Conservation (phyloP, 148 eudicot species). For the Vaccinium myrtillus region DNA sequence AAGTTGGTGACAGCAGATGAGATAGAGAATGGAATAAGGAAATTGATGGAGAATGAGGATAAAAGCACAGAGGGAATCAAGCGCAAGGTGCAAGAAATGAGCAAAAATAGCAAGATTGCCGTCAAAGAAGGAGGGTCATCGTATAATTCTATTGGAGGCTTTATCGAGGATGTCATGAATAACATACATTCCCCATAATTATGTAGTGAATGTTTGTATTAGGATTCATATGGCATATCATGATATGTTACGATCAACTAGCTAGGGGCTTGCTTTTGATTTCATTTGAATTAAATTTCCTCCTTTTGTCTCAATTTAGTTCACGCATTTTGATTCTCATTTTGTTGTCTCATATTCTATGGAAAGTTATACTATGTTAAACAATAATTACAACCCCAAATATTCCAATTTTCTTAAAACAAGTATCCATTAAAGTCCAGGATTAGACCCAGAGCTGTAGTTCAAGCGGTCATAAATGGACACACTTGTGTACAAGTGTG, state of each 20-base stretch:
- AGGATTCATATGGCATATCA: not conserved
- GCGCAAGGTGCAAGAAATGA: conserved; percentile 18
- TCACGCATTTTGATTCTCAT: too few species aligned
- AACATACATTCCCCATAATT: not conserved
- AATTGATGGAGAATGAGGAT: conserved; percentile 13
- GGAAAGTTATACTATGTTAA: too few species aligned
- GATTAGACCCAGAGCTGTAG: too few species aligned
- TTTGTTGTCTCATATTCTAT: too few species aligned
- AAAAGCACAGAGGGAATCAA: not conserved
- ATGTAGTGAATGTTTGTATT: not conserved
- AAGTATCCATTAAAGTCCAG: too few species aligned
- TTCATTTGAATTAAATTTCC: not conserved
- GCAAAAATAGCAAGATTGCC: conserved; percentile 21
- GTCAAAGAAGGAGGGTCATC: conserved; percentile 32
- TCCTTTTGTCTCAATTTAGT: not conserved
- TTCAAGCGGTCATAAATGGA: too few species aligned
- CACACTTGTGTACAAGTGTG: too few species aligned
- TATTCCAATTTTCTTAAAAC: too few species aligned
- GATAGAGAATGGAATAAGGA: conserved; percentile 26
- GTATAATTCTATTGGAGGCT: conserved; percentile 6
- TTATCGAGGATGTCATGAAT: conserved; percentile 18
- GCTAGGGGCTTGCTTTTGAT: not conserved
- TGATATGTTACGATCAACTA: not conserved
- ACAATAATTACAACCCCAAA: too few species aligned
- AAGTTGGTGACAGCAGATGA: conserved; percentile 22